A percentile compares a stretch with the other conserved stretches of the same genome.
Evolutionary conservation across 2,329 filamentous ascomycete species (phyloP).

Genomic region (Xylaria hypoxylon): DNA sequence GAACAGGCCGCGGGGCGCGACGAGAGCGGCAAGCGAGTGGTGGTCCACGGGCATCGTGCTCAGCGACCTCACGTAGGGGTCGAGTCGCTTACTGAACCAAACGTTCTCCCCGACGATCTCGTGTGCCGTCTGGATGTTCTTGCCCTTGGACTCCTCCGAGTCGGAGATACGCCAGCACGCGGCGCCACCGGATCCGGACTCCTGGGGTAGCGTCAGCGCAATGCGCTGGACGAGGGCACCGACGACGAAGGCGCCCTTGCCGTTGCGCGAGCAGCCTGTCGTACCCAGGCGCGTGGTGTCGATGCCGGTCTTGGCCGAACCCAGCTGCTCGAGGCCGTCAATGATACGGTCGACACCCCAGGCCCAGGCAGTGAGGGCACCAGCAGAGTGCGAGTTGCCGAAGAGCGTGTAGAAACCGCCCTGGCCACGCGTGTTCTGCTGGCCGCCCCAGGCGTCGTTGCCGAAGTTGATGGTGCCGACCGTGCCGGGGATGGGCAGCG

Average conservation of each 20-base stretch:
- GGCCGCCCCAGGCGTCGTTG: slow-evolving; percentile 68
- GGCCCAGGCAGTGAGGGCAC: slow-evolving; percentile 71
- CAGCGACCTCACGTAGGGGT: slow-evolving; percentile 62
- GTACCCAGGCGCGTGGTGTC: slow-evolving; percentile 64
- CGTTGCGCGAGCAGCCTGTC: slow-evolving; percentile 73
- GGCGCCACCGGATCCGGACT: slow-evolving; percentile 70
- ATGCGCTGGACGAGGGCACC: slow-evolving; percentile 70
- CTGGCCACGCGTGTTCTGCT: slow-evolving; percentile 64
- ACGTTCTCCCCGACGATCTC: slow-evolving; percentile 72
- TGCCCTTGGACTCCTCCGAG: slow-evolving; percentile 61
- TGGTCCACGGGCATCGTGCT: slow-evolving; percentile 66
- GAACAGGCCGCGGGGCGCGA: slow-evolving; percentile 66
- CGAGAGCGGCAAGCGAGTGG: slow-evolving; percentile 67
- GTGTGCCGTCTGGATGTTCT: slow-evolving; percentile 69
- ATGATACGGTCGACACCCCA: slow-evolving; percentile 72
- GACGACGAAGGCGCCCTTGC: slow-evolving; percentile 72
- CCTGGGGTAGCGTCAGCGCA: slow-evolving; percentile 70
- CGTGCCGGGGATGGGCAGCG: slow-evolving; percentile 64
- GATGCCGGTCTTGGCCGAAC: slow-evolving; percentile 59
- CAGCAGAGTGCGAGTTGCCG: slow-evolving; percentile 65
- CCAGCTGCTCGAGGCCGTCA: slow-evolving; percentile 67
- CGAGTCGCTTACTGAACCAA: slow-evolving; percentile 70
- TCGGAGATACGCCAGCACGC: slow-evolving; percentile 71
- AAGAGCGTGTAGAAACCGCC: slow-evolving; percentile 71
- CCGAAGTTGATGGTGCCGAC: slow-evolving; percentile 70